Evolutionary conservation across 345 rosid species (phyloP).

Genomic region (Balakata baccata): DNA sequence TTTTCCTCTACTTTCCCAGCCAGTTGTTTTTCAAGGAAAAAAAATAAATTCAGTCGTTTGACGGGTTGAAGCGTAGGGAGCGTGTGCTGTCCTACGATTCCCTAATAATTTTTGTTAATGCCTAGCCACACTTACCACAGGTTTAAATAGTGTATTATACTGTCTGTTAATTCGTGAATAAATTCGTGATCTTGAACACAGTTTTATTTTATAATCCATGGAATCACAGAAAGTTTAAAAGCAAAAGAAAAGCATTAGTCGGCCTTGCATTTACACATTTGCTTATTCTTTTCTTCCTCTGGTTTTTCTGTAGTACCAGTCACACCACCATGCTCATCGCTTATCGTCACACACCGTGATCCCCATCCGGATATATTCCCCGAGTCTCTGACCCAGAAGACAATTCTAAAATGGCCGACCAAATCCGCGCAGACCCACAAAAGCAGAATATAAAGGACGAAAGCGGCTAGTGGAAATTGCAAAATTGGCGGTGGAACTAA

Average conservation of each 20-base stretch:
- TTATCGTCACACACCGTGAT: background rate
- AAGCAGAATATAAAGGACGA: too few species aligned
- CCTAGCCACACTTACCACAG: too few species aligned
- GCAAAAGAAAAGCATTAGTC: background rate
- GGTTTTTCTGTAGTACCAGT: background rate
- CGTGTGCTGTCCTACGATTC: background rate
- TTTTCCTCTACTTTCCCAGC: too few species aligned
- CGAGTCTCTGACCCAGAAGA: too few species aligned
- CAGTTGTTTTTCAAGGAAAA: too few species aligned
- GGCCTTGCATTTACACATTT: background rate
- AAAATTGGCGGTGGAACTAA: background rate
- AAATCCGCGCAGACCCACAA: background rate
- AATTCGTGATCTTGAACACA: conserved; percentile 4
- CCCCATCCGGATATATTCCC: background rate
- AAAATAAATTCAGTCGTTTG: too few species aligned
- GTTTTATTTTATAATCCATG: background rate
- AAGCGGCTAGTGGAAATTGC: background rate
- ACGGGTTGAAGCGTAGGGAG: background rate
- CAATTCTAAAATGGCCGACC: conserved; percentile 8
- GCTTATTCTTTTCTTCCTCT: background rate
- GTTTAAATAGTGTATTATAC: background rate
- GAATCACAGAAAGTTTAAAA: conserved; percentile 15
- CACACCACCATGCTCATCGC: background rate
- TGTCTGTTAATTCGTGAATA: background rate
- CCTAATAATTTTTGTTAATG: background rate